Evolutionary conservation across 2,329 filamentous ascomycete genomes (phyloP).

Genomic region (Blumeria hordei): DNA sequence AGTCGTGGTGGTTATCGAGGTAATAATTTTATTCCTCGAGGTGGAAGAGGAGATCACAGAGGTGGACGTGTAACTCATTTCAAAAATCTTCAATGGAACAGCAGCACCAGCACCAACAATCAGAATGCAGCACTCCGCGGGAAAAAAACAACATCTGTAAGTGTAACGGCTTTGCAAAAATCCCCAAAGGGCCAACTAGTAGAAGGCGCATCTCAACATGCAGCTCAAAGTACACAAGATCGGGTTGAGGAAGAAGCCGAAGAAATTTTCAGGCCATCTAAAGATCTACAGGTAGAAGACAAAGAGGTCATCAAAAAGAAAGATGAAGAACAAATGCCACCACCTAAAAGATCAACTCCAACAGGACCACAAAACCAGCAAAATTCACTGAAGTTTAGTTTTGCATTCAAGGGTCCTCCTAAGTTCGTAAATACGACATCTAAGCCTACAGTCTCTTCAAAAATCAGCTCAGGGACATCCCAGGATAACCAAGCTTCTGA

Average conservation of each 20-base stretch:
- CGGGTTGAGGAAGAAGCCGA: conserved; percentile 25
- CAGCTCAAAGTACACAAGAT: conserved; percentile 2
- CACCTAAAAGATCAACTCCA: conserved; percentile 25
- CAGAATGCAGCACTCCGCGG: conserved; percentile 26
- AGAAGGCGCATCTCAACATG: conserved; percentile 11
- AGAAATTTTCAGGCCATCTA: conserved; percentile 36
- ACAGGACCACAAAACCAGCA: conserved; percentile 18
- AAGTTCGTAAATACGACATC: conserved; percentile 31
- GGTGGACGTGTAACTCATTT: conserved; percentile 31
- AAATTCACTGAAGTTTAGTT: conserved; percentile 53
- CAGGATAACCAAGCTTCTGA: conserved; percentile 6
- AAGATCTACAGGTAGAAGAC: conserved; percentile 42
- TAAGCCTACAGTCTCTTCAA: conserved; percentile 40
- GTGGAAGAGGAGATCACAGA: conserved; percentile 20
- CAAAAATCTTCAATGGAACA: conserved; percentile 49
- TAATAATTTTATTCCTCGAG: conserved; percentile 26
- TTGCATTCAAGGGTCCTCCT: conserved; percentile 62
- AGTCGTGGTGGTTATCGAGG: conserved; percentile 36
- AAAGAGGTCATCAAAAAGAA: conserved; percentile 22
- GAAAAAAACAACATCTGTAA: conserved; percentile 18
- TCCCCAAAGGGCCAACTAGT: conserved; percentile 14
- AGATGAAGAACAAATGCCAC: conserved; percentile 26
- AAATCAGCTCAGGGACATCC: conserved; percentile 30
- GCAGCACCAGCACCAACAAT: conserved; percentile 21
- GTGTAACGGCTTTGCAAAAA: conserved; percentile 14